Evolutionary conservation across 2,329 filamentous ascomycete genomes (phyloP), one percentile per base, ranked within the genome.

Genomic region (Cadophora malorum): DNA sequence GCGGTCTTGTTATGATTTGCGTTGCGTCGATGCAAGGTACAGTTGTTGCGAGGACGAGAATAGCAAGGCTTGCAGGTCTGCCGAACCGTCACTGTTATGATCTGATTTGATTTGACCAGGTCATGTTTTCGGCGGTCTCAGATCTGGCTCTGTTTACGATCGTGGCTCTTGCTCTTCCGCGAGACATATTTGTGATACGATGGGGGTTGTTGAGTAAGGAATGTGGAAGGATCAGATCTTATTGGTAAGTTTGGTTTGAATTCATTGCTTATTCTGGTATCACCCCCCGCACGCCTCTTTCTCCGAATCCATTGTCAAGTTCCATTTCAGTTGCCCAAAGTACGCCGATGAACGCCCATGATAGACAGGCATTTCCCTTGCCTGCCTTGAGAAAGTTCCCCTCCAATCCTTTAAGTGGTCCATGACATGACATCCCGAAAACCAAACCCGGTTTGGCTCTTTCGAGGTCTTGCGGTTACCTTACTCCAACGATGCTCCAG

Each of bases 401-500:
- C 67, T 67, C 69, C 63, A 67, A 68, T 66, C 67, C 66, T 67
- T 63, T 67, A 67, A 64, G 65, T 66, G 61, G 65, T 45, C 45
- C 61, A 50, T 53, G 21, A 53, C 61, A 64, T 65, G 65, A 70
- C 49, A 66, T 69, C 65, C 65, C 63, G 52, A 70, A 68, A 68
- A 66, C 63, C 58, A 68, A 71, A 69, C 67, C 69, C 64, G 49
- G 69, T 70, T 62, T 66, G 59, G 21, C 47, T 62, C 58, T 63
- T 64, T 63, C 55, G 59, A 64, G 61, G 25, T 64, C 62, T 53
- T 70, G 55, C 60, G 31, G 65, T 65, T 70, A 67, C 66, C 69
- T 70, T 71, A 71, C 69, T 70, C 65, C 69, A 71, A 74, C 70
- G 66, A 75, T 74, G 74, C 74, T 75, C 74, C 73, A 71, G 69